These are phyloP conservation scores for Barnettozyma pratensis DNA, from an alignment of 805 yeast genomes.

Conservation along the genomic window DNA sequence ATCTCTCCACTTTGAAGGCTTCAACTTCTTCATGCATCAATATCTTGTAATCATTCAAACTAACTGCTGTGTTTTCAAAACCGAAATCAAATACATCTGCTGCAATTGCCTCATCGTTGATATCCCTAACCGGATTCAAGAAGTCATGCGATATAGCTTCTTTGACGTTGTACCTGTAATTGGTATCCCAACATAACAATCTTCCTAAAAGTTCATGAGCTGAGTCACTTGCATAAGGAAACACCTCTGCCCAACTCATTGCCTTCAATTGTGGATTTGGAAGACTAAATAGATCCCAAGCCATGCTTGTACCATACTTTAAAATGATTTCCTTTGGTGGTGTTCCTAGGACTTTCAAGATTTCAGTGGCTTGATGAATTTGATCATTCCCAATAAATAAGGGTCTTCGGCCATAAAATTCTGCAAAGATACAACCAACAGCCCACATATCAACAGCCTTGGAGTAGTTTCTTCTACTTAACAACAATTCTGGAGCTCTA, in stretches of 20 bases:
- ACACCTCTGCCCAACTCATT: slow-evolving; percentile 46
- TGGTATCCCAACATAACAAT: slow-evolving; percentile 63
- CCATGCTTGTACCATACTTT: slow-evolving; percentile 40
- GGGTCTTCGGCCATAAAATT: slow-evolving; percentile 75
- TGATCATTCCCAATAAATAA: slow-evolving; percentile 73
- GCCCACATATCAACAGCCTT: slow-evolving; percentile 90
- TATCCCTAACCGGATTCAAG: slow-evolving; percentile 47
- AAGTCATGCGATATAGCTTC: slow-evolving; percentile 55
- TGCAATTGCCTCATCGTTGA: slow-evolving; percentile 51
- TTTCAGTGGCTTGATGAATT: slow-evolving; percentile 64
- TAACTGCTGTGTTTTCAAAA: slow-evolving; percentile 45
- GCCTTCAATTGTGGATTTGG: slow-evolving; percentile 39
- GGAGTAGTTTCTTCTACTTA: slow-evolving; percentile 53
- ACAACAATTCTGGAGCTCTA: slow-evolving; percentile 85
- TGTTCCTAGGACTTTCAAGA: slow-evolving; percentile 64
- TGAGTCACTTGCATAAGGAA: slow-evolving; percentile 53
- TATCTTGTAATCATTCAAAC: slow-evolving; percentile 41
- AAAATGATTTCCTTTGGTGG: slow-evolving; percentile 48
- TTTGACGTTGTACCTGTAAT: slow-evolving; percentile 46
- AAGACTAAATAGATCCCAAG: slow-evolving; percentile 41
- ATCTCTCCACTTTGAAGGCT: slow-evolving; percentile 36
- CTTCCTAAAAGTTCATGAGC: slow-evolving; percentile 50
- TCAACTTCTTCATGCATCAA: slow-evolving; percentile 50
- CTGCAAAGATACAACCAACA: slow-evolving; percentile 85
- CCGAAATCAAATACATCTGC: slow-evolving; percentile 53